A percentile compares a stretch with the other conserved stretches of the same genome.
These are phyloP conservation scores for Cronartium ribicola DNA, from an alignment of 1,284 basidiomycete species.

Conservation along the genomic window DNA sequence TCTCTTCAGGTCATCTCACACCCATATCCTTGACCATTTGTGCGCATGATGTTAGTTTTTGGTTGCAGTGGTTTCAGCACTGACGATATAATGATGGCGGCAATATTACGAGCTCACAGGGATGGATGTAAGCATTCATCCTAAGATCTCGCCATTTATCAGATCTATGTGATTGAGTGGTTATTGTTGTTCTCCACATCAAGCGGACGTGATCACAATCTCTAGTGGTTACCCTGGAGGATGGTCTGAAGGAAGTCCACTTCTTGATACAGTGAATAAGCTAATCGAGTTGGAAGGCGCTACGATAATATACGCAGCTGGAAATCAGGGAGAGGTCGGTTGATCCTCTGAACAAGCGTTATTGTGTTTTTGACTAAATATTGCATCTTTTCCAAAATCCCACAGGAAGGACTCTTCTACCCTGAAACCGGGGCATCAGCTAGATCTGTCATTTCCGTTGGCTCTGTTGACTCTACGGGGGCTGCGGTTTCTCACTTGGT, in stretches of 20 bases:
- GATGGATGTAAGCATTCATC: constrained; percentile 20
- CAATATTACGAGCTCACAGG: constrained; percentile 16
- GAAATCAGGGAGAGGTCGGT: constrained; percentile 33
- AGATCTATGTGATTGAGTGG: too few relatives aligned
- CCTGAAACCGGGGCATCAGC: constrained; percentile 14
- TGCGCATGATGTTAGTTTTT: background rate
- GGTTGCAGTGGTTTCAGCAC: background rate
- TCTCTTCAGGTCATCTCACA: background rate
- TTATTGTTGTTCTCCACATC: background rate
- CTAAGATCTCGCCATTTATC: too few relatives aligned
- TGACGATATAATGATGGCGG: constrained; percentile 29
- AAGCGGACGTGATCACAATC: constrained; percentile 26
- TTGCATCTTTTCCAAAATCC: background rate
- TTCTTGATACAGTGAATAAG: constrained; percentile 22
- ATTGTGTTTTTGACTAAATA: background rate
- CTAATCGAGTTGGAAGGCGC: constrained; percentile 15
- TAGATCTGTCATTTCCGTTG: constrained; percentile 27
- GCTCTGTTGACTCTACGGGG: constrained; percentile 15
- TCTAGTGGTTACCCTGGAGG: constrained; percentile 29
- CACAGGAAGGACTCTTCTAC: constrained; percentile 29
- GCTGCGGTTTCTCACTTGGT: background rate
- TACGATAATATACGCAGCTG: constrained; percentile 25
- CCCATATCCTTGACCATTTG: background rate
- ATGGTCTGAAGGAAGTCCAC: constrained; percentile 19
- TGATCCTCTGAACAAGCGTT: background rate